Percentiles rank a stretch among this genome's conserved stretches.
Conservation (phyloP, 2,329 filamentous ascomycete genomes). For the Periconia macrospinosa region DNA sequence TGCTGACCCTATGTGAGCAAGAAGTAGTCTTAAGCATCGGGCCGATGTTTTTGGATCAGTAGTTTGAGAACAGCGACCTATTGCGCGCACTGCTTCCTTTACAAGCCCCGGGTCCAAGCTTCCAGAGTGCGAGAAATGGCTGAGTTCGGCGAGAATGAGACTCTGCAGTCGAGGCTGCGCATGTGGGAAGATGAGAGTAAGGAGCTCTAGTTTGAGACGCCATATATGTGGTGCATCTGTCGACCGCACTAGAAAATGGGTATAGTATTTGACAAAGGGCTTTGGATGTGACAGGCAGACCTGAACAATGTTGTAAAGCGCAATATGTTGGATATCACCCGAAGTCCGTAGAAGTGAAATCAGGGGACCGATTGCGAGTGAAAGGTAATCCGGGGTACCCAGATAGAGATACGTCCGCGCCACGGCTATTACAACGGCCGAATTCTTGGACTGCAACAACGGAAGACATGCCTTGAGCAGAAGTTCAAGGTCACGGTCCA, state of each 20-base stretch:
- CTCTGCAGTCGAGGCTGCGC: constrained; percentile 75
- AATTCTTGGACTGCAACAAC: constrained; percentile 89
- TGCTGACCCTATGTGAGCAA: constrained; percentile 84
- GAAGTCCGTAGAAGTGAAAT: constrained; percentile 82
- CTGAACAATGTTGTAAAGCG: constrained; percentile 93
- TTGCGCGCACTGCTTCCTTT: constrained; percentile 85
- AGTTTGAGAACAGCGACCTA: constrained; percentile 86
- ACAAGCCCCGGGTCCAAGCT: constrained; percentile 75
- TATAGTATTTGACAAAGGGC: constrained; percentile 84
- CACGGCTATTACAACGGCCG: constrained; percentile 87
- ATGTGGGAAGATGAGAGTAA: constrained; percentile 89
- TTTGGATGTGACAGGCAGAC: constrained; percentile 76
- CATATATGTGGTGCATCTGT: constrained; percentile 81
- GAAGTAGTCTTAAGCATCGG: constrained; percentile 78
- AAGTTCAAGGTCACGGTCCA: constrained; percentile 82
- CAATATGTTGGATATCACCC: constrained; percentile 85
- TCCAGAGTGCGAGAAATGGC: constrained; percentile 94
- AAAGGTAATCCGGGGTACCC: constrained; percentile 75
- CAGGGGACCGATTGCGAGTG: constrained; percentile 76
- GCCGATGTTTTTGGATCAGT: constrained; percentile 55
- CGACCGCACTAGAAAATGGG: constrained; percentile 84
- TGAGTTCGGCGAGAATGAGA: constrained; percentile 86
- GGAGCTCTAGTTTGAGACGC: constrained; percentile 87
- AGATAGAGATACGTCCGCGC: constrained; percentile 83
- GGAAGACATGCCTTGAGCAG: constrained; percentile 78